Conservation (phyloP, 2,329 filamentous ascomycete species). For the Colletotrichum sansevieriae region DNA sequence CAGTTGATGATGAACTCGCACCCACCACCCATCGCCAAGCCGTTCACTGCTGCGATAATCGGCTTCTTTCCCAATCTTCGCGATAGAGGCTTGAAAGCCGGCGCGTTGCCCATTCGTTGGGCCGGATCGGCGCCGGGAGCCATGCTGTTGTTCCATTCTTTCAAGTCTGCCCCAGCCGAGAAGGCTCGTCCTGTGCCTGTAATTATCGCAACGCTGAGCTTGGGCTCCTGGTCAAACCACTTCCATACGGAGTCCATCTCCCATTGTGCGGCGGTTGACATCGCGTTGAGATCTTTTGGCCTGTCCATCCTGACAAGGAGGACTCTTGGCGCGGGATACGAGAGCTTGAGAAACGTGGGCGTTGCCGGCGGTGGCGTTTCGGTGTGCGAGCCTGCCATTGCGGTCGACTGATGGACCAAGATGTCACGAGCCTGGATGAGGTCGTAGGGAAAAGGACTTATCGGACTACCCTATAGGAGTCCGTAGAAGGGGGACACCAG, state of each 20-base stretch:
- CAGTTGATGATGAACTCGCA: constrained; percentile 69
- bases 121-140: constrained; percentile 42
- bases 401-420: background rate
- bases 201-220: constrained; percentile 60
- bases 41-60: constrained; percentile 71
- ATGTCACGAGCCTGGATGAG: no score
- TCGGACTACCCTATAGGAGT: no score
- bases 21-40: constrained; percentile 67
- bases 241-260: constrained; percentile 62
- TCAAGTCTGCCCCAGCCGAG: constrained; percentile 67
- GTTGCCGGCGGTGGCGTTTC: constrained; percentile 50
- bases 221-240: constrained; percentile 66
- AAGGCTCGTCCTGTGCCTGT: constrained; percentile 68
- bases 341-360: constrained; percentile 50
- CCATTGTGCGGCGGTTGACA: constrained; percentile 55
- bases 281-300: constrained; percentile 55
- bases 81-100: constrained; percentile 53
- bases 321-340: constrained; percentile 56
- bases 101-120: constrained; percentile 41
- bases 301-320: constrained; percentile 57
- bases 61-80: constrained; percentile 63
- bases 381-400: constrained; percentile 43
- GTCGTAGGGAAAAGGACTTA: no score
- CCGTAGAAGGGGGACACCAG: no score
- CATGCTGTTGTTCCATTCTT: constrained; percentile 58